A percentile compares a stretch with the other conserved stretches of the same genome.
Conservation (phyloP, 441 rosid species). For the Erodium trifolium region DNA sequence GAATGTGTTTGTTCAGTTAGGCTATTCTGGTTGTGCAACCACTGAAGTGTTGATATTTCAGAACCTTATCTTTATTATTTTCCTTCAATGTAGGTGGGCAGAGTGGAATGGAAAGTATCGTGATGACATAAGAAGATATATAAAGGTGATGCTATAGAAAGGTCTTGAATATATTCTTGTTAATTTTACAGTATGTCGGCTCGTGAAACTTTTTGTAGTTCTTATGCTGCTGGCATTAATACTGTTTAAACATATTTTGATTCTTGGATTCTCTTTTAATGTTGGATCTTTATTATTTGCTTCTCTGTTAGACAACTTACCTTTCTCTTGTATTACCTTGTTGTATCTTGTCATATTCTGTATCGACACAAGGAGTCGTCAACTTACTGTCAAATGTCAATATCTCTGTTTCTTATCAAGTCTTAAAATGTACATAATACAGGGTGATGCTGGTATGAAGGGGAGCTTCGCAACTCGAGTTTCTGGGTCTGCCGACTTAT, state of each 20-base stretch:
- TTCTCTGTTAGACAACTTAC: not conserved
- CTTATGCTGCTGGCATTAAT: too few species aligned
- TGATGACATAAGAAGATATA: slow-evolving; percentile 73
- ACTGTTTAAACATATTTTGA: too few species aligned
- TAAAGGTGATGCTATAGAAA: slow-evolving; percentile 45
- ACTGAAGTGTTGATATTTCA: not conserved
- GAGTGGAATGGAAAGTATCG: slow-evolving; percentile 98
- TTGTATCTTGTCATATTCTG: slow-evolving; percentile 2
- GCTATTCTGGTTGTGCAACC: not conserved
- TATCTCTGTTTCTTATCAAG: too few species aligned
- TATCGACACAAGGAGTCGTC: not conserved
- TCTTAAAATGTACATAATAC: slow-evolving; percentile 11
- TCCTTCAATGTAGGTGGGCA: slow-evolving; percentile 64
- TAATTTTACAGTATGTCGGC: too few species aligned
- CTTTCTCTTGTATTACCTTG: not conserved
- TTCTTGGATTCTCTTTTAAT: not conserved
- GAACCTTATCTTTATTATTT: slow-evolving; percentile 7
- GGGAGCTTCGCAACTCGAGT: slow-evolving; percentile 83
- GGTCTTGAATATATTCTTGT: too few species aligned
- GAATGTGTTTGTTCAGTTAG: not conserved
- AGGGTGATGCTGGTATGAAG: slow-evolving; percentile 93
- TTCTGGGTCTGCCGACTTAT: slow-evolving; percentile 86
- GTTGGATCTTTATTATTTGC: not conserved
- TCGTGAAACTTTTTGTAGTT: too few species aligned
- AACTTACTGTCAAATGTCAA: not conserved